These are phyloP conservation scores for Coemansia sp. DNA, from an alignment of 192 early-diverging fungal genomes.

Conservation along the genomic window DNA sequence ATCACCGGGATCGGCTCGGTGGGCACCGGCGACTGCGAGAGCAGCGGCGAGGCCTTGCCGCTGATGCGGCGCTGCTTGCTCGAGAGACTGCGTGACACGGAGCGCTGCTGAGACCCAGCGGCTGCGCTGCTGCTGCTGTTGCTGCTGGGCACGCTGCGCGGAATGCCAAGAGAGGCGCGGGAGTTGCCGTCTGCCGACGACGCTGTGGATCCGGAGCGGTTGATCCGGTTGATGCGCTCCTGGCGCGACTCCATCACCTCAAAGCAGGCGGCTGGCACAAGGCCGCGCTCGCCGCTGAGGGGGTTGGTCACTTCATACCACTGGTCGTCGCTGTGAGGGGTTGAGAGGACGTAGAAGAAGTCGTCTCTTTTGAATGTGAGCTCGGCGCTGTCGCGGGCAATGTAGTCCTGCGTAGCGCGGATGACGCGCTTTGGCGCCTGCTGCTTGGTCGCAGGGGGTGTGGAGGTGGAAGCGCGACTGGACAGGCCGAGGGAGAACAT, in stretches of 20 bases:
- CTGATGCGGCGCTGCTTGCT: conserved; percentile 26
- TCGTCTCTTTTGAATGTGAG: conserved; percentile 74
- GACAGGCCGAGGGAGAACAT: conserved; percentile 17
- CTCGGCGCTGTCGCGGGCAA: conserved; percentile 55
- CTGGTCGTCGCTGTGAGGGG: conserved; percentile 61
- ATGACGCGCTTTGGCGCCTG: conserved; percentile 68
- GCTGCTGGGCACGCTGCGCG: conserved; percentile 21
- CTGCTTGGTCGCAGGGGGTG: conserved; percentile 23
- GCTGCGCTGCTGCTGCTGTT: neutral
- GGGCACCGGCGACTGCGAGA: conserved; percentile 3
- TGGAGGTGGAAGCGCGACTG: conserved; percentile 33
- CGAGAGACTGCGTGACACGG: conserved; percentile 13
- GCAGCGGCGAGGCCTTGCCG: conserved; percentile 9
- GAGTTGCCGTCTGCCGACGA: conserved; percentile 17
- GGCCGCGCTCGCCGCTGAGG: conserved; percentile 62
- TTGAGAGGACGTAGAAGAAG: conserved; percentile 70
- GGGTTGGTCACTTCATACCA: conserved; percentile 79
- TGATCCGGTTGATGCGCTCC: conserved; percentile 46
- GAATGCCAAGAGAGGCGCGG: conserved; percentile 25
- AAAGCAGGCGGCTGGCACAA: conserved; percentile 70
- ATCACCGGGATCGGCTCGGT: conserved; percentile 17
- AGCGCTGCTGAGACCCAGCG: conserved; percentile 2
- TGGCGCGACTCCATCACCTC: conserved; percentile 58
- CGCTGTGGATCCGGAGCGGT: conserved; percentile 42
- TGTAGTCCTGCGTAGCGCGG: conserved; percentile 67